A percentile compares a stretch with the other conserved stretches of the same genome.
phyloP scores from a whole-genome alignment of 495 filamentous ascomycete genomes.

The Thozetella sp. region DNA sequence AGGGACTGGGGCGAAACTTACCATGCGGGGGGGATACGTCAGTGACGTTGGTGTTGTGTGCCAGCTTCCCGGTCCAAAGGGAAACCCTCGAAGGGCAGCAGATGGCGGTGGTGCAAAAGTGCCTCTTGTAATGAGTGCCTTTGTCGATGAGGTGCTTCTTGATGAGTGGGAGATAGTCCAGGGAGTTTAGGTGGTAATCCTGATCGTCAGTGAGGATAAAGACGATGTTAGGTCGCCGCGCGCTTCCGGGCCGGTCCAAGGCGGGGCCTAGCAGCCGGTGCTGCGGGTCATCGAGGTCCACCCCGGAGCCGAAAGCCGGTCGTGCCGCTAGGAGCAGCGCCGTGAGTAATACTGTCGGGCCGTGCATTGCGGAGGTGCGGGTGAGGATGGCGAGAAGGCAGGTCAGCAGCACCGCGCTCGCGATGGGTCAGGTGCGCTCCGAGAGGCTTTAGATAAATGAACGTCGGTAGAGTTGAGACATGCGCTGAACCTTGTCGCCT shows the following conservation, averaged over 20 bases:
- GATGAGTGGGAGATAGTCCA: constrained; percentile 59
- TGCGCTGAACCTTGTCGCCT: no score
- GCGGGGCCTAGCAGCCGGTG: not conserved
- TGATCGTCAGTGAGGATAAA: constrained; percentile 72
- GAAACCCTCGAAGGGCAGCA: constrained; percentile 68
- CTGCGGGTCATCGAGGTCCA: not conserved
- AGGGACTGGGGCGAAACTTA: constrained; percentile 13
- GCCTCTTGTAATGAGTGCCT: constrained; percentile 56
- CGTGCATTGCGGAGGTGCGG: not conserved
- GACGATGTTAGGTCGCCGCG: constrained; percentile 54
- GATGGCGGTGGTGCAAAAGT: constrained; percentile 64
- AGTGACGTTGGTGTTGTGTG: constrained; percentile 78
- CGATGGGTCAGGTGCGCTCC: no score
- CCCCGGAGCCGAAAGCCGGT: not conserved
- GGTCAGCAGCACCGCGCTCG: not conserved
- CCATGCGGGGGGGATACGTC: constrained; percentile 66
- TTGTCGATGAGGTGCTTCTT: constrained; percentile 51
- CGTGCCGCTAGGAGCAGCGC: not conserved
- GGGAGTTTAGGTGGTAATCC: constrained; percentile 60
- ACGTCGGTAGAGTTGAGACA: not conserved
- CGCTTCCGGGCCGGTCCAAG: not conserved
- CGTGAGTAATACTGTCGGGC: not conserved
- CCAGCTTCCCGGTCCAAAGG: constrained; percentile 65
- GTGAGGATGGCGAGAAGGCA: no score
- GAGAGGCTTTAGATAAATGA: not conserved